phyloP scores from a whole-genome alignment of 148 eudicot genomes.

The Cornus controversa region DNA sequence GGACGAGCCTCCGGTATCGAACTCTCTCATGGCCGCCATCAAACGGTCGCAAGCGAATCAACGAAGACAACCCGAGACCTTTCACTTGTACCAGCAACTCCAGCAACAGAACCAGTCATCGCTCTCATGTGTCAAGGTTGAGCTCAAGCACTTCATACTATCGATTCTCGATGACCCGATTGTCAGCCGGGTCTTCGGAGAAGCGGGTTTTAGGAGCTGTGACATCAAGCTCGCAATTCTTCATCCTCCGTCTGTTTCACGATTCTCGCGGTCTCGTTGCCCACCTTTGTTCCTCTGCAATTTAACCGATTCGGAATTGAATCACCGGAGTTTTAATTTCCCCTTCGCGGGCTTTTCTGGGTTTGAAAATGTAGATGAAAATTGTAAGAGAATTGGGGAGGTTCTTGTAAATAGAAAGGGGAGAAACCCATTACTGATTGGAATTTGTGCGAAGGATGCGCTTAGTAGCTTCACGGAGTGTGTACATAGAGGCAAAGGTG shows the following conservation, averaged over 20 bases:
- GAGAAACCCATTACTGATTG: slow-evolving; percentile 66
- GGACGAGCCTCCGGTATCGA: slow-evolving; percentile 78
- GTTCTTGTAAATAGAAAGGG: slow-evolving; percentile 41
- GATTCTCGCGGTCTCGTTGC: slow-evolving; percentile 21
- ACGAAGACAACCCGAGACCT: slow-evolving; percentile 79
- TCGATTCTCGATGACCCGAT: slow-evolving; percentile 89
- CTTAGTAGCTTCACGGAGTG: slow-evolving; percentile 33
- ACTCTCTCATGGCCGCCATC: slow-evolving; percentile 92
- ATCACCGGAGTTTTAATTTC: slow-evolving; percentile 25
- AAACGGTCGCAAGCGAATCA: slow-evolving; percentile 93
- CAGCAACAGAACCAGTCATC: slow-evolving; percentile 18
- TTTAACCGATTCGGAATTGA: slow-evolving; percentile 24
- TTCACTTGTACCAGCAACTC: slow-evolving; percentile 54
- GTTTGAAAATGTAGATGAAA: slow-evolving; percentile 36
- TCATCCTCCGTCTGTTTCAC: slow-evolving; percentile 34
- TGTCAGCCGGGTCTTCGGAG: slow-evolving; percentile 80
- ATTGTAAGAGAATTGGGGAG: slow-evolving; percentile 52
- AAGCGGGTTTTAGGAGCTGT: slow-evolving; percentile 78
- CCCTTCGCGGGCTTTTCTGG: slow-evolving; percentile 22
- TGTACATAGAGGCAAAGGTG: slow-evolving; percentile 23
- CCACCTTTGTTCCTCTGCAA: slow-evolving; percentile 62
- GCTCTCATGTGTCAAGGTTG: slow-evolving; percentile 56
- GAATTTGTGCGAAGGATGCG: slow-evolving; percentile 58
- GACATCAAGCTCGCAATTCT: slow-evolving; percentile 66
- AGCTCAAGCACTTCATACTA: slow-evolving; percentile 67